Evolutionary conservation across 164 flowering plant genomes (phyloP).

Genomic region (Annona squamosa): DNA sequence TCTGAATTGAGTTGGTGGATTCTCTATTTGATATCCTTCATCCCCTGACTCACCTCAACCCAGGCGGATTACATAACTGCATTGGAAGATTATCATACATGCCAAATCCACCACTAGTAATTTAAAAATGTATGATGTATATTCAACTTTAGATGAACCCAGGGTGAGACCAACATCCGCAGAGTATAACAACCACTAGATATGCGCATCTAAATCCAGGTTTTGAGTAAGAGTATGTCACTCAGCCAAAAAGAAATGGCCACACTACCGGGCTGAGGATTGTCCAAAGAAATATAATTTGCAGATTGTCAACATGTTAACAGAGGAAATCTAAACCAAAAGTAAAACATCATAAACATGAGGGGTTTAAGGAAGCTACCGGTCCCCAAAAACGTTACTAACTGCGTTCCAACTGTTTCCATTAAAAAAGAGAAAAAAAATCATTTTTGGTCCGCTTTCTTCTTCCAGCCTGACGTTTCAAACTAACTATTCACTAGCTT

Average conservation of each 20-base stretch:
- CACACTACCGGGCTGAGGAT: not conserved
- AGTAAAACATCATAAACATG: too few species aligned
- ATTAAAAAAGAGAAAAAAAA: too few species aligned
- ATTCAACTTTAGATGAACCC: not conserved
- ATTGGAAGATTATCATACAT: not conserved
- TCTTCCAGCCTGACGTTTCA: not conserved
- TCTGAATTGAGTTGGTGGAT: too few species aligned
- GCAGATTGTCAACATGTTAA: not conserved
- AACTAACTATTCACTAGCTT: not conserved
- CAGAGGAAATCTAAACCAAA: too few species aligned
- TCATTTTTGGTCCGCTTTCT: not conserved
- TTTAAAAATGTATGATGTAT: not conserved
- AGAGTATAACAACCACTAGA: not conserved
- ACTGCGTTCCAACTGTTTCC: too few species aligned
- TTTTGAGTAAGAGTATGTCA: too few species aligned
- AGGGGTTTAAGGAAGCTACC: too few species aligned
- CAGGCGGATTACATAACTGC: not conserved
- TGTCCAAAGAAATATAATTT: not conserved
- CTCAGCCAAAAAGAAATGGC: not conserved
- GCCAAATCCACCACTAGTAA: not conserved
- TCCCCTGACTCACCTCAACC: too few species aligned
- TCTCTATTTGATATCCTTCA: too few species aligned
- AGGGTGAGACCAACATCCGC: not conserved
- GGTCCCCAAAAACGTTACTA: not conserved
- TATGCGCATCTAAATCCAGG: not conserved